phyloP scores from a whole-genome alignment of 23 red algal species.

The Gracilaria gracilis region DNA sequence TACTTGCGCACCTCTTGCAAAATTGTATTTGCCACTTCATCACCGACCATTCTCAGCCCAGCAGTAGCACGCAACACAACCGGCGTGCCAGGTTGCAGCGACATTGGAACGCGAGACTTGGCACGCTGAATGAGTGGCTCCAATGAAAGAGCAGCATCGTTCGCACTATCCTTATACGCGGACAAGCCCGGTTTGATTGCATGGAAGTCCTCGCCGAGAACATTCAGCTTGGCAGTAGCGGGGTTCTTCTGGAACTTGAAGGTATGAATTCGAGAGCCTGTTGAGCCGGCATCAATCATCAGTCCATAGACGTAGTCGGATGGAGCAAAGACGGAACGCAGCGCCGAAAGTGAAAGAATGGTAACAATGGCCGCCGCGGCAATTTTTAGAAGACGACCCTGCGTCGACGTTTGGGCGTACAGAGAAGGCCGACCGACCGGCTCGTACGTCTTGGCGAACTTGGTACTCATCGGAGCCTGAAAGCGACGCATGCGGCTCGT shows the following conservation, averaged over 20 bases:
- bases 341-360: slow-evolving; percentile 15
- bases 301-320: slow-evolving; percentile 66
- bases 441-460: slow-evolving; percentile 38
- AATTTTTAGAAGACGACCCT: slow-evolving; percentile 32
- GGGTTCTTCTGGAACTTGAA: slow-evolving; percentile 64
- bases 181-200: slow-evolving; percentile 83
- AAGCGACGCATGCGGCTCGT: slow-evolving; percentile 49
- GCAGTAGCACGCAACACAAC: slow-evolving; percentile 81
- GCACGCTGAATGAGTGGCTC: slow-evolving; percentile 70
- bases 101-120: slow-evolving; percentile 45
- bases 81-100: slow-evolving; percentile 40
- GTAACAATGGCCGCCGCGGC: slow-evolving; percentile 22
- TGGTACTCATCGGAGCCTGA: slow-evolving; percentile 40
- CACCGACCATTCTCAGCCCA: slow-evolving; percentile 78
- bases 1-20: slow-evolving; percentile 66
- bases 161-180: slow-evolving; percentile 51
- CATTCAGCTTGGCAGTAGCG: slow-evolving; percentile 42
- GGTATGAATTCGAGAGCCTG: slow-evolving; percentile 82
- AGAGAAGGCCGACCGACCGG: neutral
- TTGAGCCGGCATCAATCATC: slow-evolving; percentile 88
- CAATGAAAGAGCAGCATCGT: slow-evolving; percentile 54
- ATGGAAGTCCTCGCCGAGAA: slow-evolving; percentile 74
- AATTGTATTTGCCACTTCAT: slow-evolving; percentile 60
- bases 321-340: slow-evolving; percentile 40
- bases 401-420: neutral